Base-by-base conservation (phyloP, 805 yeast genomes). In the Teunomyces tritomae region DNA sequence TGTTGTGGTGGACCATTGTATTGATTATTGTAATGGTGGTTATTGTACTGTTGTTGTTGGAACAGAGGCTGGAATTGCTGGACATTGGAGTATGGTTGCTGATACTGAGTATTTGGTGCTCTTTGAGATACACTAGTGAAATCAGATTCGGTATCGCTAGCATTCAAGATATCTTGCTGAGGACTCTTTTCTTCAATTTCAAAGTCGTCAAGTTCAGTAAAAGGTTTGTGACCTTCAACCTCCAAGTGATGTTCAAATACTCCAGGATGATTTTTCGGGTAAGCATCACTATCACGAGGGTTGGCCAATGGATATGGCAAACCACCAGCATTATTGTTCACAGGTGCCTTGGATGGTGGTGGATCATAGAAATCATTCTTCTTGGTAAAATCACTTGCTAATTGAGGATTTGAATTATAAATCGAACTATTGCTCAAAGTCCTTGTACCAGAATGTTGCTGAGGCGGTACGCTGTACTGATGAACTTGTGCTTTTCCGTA, bases 61-160 rank as follows among this genome's bases (percentile, higher is more conserved):
- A 47, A 51, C 33, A 49, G 57, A 29, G 54, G 46, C 32, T 42
- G 52, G 27, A 48, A 49, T 37, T 47, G 58, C 35, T 40, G 53
- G 24, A 39, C 30, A 11, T 32, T 47, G 29, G 48, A 52, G 44
- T 51, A 44, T 17, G 36, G 49, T 6, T 36, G 49, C 24, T 44
- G 43, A 33, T 79, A 82, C 26, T 70, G 65, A 13, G 86, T 87
- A 57, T 86, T 86, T 11, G 82, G 75, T 26, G 84, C 90, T 61
- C 92, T 73, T 64, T 86, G 92, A 6, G 91, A 84, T 1, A 87
- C 87, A 45, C 89, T 83, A 1, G 94, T 86, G 64, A 87, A 84
- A 57, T 84, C 85, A 0, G 92, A 85, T 41, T 74, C 81, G 28
- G 61, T 61, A 51, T 72, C 77, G 0, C 76, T 72, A 42, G 63